Evolutionary conservation across 2,329 filamentous ascomycete species (phyloP).

Genomic region (Aspergillus tubingensis): DNA sequence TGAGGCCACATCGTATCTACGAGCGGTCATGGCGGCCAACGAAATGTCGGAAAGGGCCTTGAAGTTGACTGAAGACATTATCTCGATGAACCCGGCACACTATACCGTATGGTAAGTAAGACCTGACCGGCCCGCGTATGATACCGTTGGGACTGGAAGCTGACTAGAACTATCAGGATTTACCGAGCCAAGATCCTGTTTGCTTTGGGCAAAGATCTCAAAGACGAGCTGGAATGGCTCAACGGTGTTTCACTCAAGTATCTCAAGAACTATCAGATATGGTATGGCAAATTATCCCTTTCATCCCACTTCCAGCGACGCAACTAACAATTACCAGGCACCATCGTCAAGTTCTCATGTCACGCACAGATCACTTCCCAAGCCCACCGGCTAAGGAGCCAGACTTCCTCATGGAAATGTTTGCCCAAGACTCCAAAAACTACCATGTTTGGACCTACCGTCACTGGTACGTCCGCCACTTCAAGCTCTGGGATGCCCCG

Average conservation of each 20-base stretch:
- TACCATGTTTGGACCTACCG: slow-evolving; percentile 98
- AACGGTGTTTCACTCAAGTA: slow-evolving; percentile 79
- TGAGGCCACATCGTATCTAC: slow-evolving; percentile 89
- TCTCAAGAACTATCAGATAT: slow-evolving; percentile 99
- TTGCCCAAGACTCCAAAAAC: slow-evolving; percentile 87
- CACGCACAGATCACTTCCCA: slow-evolving; percentile 50
- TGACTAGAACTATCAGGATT: slow-evolving; percentile 53
- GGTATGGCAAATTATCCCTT: slow-evolving; percentile 48
- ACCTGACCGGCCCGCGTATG: background rate
- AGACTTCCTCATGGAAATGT: slow-evolving; percentile 76
- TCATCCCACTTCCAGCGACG: no score
- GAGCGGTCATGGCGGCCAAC: slow-evolving; percentile 86
- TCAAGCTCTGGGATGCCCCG: slow-evolving; percentile 58
- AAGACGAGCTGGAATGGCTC: slow-evolving; percentile 79
- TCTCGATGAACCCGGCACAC: slow-evolving; percentile 90
- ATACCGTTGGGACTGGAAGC: background rate
- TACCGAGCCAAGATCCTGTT: slow-evolving; percentile 82
- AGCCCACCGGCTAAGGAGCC: slow-evolving; percentile 67
- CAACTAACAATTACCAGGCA: slow-evolving; percentile 43
- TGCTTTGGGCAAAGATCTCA: slow-evolving; percentile 64
- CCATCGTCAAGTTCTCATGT: slow-evolving; percentile 60
- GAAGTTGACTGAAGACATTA: slow-evolving; percentile 82
- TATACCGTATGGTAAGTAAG: slow-evolving; percentile 84
- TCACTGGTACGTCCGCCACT: slow-evolving; percentile 71
- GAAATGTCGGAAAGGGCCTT: slow-evolving; percentile 80